Conservation (phyloP, 176 grass and related monocot genomes). For the Lolium rigidum region DNA sequence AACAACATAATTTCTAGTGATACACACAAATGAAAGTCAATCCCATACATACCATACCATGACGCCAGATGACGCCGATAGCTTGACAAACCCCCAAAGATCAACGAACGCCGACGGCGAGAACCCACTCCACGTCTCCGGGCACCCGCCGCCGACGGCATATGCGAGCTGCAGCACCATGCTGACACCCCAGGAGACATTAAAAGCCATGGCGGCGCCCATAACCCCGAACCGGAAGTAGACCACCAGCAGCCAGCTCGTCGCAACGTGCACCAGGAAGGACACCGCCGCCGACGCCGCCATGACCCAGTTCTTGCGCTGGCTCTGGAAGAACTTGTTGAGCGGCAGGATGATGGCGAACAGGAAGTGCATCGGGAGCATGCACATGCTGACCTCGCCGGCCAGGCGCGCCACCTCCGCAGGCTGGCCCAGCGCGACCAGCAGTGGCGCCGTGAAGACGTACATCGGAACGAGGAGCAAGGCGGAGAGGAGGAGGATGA, state of each 20-base stretch:
- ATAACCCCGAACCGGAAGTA: constrained; percentile 39
- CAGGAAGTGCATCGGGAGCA: constrained; percentile 47
- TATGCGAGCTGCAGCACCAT: constrained; percentile 26
- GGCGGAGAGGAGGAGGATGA: constrained; percentile 42
- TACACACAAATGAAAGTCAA: not conserved
- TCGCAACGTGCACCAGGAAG: constrained; percentile 37
- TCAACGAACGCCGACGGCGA: constrained; percentile 43
- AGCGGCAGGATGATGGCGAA: constrained; percentile 43
- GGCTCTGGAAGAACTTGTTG: constrained; percentile 51
- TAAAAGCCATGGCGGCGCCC: constrained; percentile 37
- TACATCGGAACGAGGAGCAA: constrained; percentile 35
- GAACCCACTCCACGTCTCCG: constrained; percentile 48
- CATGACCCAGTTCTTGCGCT: constrained; percentile 50
- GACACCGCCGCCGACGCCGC: not conserved
- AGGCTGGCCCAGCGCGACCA: constrained; percentile 43
- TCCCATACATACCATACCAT: constrained; percentile 54
- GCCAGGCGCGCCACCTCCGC: constrained; percentile 31
- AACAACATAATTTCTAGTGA: too few relatives aligned
- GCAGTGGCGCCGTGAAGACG: constrained; percentile 31
- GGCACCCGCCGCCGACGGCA: constrained; percentile 45
- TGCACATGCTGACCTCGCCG: not conserved
- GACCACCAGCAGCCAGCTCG: constrained; percentile 47
- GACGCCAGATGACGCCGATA: constrained; percentile 48
- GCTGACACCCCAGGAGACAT: constrained; percentile 36
- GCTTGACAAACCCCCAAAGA: constrained; percentile 41